Base-by-base conservation (phyloP, 257 asterid species). In the Solanum megistacrolobum region DNA sequence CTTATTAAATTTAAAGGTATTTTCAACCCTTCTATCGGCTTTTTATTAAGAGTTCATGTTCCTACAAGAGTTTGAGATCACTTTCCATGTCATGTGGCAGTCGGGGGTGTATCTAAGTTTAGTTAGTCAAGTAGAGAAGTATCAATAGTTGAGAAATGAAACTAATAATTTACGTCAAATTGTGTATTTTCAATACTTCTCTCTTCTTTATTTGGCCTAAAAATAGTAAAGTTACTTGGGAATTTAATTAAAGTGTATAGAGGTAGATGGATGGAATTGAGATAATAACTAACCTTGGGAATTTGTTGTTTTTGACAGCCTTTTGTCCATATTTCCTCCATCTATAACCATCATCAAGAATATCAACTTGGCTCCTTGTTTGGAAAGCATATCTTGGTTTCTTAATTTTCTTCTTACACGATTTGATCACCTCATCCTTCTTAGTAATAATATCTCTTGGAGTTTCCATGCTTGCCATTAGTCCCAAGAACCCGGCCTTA, bases 301-400 rank as follows among this genome's bases (percentile, higher is more conserved):
- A 87, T 68, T 29, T 87, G 25, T 83, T 87, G 87, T 87, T 87
- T 52, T 87, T 87, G 20, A 87, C 89, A 39, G 89, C 89, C 76
- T 87, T 87, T 73, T 87, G 89, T 18, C 89, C 89, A 34, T 87
- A 87, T 79, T 87, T 87, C 65, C 89, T 87, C 89, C 89, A 87
- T 87, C 89, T 82, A 82, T 87, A 87, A 14, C 89, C 89, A 83
- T 87, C 89, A 34, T 87, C 89, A 62, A 87, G 84, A 39, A 87
- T 87, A 87, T 87, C 89, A 36, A 87, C 89, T 55, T 87, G 89
- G 58, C 87, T 87, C 52, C 89, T 83, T 18, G 89, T 87, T 43
- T 87, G 89, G 38, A 87, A 87, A 68, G 89, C 83, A 34, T 66
- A 83, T 34, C 83, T 87, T 9, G 62, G 83, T 48, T 87, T 82